Evolutionary conservation across 2,329 filamentous ascomycete species (phyloP), one percentile per base, ranked within the genome.

Genomic region (Fusarium humuli): DNA sequence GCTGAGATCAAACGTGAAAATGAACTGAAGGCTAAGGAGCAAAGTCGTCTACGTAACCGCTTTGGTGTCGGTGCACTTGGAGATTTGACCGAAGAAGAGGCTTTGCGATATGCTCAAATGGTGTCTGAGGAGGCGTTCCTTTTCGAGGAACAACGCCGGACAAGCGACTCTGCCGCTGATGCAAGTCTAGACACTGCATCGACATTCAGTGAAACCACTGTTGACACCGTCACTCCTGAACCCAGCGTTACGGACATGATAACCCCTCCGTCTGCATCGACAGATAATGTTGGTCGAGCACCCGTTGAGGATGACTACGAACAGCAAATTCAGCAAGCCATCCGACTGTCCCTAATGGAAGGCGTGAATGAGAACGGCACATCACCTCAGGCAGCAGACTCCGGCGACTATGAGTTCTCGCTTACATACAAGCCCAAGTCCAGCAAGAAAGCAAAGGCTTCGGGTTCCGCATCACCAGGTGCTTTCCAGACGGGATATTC

Each of bases 31-130:
- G 85, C 85, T 25, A 90, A 90, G 59, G 91, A 97, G 75, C 85
- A 89, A 57, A 87, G 89, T 18, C 89, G 90, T 25, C 84, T 98
- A 27, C 91, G 89, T 37, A 90, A 88, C 30, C 89, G 95, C 37
- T 99, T 97, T 75, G 96, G 96, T 8, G 89, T 96, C 4, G 93
- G 94, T 34, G 79, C 79, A 1, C 81, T 98, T 2, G 87, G 84
- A 5, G 88, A 89, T 29, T 77, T 92, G 65, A 91, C 84, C 3
- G 90, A 92, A 69, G 88, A 91, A 72, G 90, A 92, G 74, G 87
- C 89, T 20, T 68, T 92, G 22, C 83, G 82, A 34, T 92, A 91
- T 71, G 89, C 88, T 1, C 87, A 90, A 75, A 88, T 92, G 83
- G 82, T 92, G 9, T 91, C 89, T 1, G 84, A 89, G 66, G 89